phyloP scores from a whole-genome alignment of 2,329 filamentous ascomycete genomes.

The Aspergillus chevalieri region DNA sequence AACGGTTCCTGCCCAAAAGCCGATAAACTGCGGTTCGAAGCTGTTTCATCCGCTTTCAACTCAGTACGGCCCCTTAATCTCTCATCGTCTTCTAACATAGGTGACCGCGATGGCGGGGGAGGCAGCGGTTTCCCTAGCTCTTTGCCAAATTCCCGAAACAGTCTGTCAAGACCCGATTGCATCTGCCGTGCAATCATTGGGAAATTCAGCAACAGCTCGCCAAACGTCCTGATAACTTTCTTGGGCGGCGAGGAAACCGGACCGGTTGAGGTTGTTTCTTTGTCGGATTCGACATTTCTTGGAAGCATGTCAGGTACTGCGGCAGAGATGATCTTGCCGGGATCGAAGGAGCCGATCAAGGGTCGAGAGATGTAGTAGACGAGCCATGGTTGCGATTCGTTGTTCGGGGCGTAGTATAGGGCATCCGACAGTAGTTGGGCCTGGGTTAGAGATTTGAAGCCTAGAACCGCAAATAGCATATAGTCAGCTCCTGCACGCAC shows the following conservation, averaged over 20 bases:
- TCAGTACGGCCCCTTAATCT: slow-evolving; percentile 22
- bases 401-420: slow-evolving; percentile 82
- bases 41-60: slow-evolving; percentile 34
- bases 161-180: slow-evolving; percentile 80
- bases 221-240: slow-evolving; percentile 87
- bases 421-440: slow-evolving; percentile 77
- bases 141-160: slow-evolving; percentile 82
- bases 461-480: slow-evolving; percentile 38
- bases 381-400: slow-evolving; percentile 88
- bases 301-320: slow-evolving; percentile 43
- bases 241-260: slow-evolving; percentile 49
- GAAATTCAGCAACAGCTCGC: slow-evolving; percentile 82
- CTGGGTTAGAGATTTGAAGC: slow-evolving; percentile 87
- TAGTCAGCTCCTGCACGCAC: slow-evolving; percentile 11
- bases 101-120: slow-evolving; percentile 53
- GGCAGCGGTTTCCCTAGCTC: slow-evolving; percentile 81
- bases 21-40: slow-evolving; percentile 29
- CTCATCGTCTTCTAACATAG: slow-evolving; percentile 54
- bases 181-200: slow-evolving; percentile 95
- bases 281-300: slow-evolving; percentile 16
- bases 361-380: slow-evolving; percentile 93
- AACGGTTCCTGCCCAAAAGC: slow-evolving; percentile 32
- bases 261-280: slow-evolving; percentile 25
- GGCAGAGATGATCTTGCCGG: slow-evolving; percentile 65
- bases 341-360: slow-evolving; percentile 75